Evolutionary conservation across 2,329 filamentous ascomycete species (phyloP), one percentile per base, ranked within the genome.

Genomic region (Aspergillus ustus): DNA sequence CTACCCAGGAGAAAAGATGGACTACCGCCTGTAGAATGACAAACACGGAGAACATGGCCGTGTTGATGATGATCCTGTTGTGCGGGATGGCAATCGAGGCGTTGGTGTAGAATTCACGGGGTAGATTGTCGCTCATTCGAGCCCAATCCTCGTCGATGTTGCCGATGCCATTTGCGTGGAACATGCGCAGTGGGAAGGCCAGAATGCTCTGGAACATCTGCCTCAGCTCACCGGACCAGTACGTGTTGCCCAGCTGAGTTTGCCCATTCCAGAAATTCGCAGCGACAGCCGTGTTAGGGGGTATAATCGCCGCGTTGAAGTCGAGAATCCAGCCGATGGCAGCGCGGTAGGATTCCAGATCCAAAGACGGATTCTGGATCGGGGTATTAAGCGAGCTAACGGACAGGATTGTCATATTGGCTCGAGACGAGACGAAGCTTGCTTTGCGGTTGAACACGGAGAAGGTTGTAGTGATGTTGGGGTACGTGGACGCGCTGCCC

Each of bases 21-120:
- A 57, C 11, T 5, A 40, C 22, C 9, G 2, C 29, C 17, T 57
- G 54, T 0, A 57, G 22, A 4, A 17, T 7, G 7, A 57, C 29
- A 19, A 50, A 57, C 4, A 40, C 34, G 2, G 54, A 20, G 8
- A 57, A 50, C 54, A 57, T 57, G 3, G n/a, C 25, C 4, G 44
- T 57, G 31, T 45, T 49, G 20, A 57, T 57, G 4, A 57, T 50
- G n/a, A 57, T 57, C 5, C 37, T 49, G 25, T 31, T 22, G n/a
- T 57, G 54, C n/a, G 54, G 54, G 7, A 40, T 19, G n/a, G 44
- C 44, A 9, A 57, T 31, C 0, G 54, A 50, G 3, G 54, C 54
- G 5, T 28, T 57, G 4, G 29, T 57, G 19, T 37, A 50, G 29
- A 57, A 57, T 25, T 57, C 44, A 1, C n/a, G 29, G 5, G 54